Base-by-base conservation (phyloP, 164 flowering plant genomes). In the Tinospora cordifolia region DNA sequence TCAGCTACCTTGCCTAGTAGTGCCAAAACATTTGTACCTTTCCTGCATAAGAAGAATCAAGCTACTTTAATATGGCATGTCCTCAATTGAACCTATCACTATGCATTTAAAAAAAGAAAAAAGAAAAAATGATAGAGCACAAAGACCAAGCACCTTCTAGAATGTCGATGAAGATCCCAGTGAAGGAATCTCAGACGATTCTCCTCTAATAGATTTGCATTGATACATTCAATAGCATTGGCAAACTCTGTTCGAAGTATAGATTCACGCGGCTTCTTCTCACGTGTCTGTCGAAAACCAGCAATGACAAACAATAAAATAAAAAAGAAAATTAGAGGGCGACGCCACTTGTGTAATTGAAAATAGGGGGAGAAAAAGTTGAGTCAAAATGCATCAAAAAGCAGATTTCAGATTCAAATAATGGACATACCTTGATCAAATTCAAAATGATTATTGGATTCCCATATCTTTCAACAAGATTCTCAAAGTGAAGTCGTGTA, bases 231-330 rank as follows among this genome's bases (percentile, higher is more conserved):
- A 77, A 95, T 87, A 22, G 98, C 96, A 79, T 82, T 83, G 51
- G 87, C 90, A 82, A 91, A 95, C 74, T 91, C 99, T 21, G 85
- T 85, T 69, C 94, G 93, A 15, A 95, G 92, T 72, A 92, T 86
- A 13, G 93, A 87, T 78, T 95, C 99, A 27, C 99, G 83, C 25
- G 96, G 98, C 84, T 81, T 91, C 83, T 84, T 88, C 83, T 95
- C 99, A 67, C 78, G 79, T 15, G 88, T 85, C 99, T 95, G 83
- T 70, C 25, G 70, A 51, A 47, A 39, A 38, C 27, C 65, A 74
- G 51, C 60, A 73, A 70, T 39, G 25, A 57, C 13, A 34, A 38
- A 4, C 19, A 65, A 38, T 6, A 63, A 19, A 30, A 57, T 27
- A 8, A 22, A 17, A 44, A 60, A 49, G 8, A 15, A 22, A 39